These are phyloP conservation scores for Exidia glandulosa DNA, from an alignment of 768 basidiomycete species.

Conservation along the genomic window DNA sequence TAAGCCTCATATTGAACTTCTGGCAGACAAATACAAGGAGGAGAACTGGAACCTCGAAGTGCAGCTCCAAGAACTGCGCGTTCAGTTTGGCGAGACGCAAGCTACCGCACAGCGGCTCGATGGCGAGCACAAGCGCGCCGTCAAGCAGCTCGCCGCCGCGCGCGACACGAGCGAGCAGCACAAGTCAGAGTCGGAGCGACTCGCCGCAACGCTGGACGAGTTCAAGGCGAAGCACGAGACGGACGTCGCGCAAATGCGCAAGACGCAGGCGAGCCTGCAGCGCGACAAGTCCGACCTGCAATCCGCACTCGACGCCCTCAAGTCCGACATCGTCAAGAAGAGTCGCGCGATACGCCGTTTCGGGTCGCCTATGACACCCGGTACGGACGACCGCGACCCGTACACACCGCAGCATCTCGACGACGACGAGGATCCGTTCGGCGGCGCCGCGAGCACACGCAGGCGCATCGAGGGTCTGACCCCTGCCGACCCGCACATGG, in stretches of 20 bases:
- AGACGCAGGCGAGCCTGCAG: slow-evolving; percentile 74
- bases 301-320: slow-evolving; percentile 62
- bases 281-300: slow-evolving; percentile 92
- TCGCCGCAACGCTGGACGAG: slow-evolving; percentile 52
- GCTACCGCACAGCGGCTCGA: slow-evolving; percentile 59
- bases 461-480: slow-evolving; percentile 43
- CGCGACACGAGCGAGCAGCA: slow-evolving; percentile 72
- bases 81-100: slow-evolving; percentile 56
- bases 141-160: slow-evolving; percentile 56
- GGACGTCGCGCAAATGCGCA: slow-evolving; percentile 83
- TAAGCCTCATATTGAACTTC: not conserved
- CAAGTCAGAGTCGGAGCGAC: slow-evolving; percentile 76
- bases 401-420: slow-evolving; percentile 21
- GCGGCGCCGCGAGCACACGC: slow-evolving; percentile 50
- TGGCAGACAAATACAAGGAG: slow-evolving; percentile 85
- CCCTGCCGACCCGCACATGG: slow-evolving; percentile 33
- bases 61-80: slow-evolving; percentile 72
- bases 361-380: slow-evolving; percentile 63
- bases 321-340: slow-evolving; percentile 60
- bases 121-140: slow-evolving; percentile 71
- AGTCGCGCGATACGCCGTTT: slow-evolving; percentile 50
- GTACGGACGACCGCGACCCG: slow-evolving; percentile 18
- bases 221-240: slow-evolving; percentile 89
- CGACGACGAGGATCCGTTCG: slow-evolving; percentile 54
- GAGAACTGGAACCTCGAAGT: slow-evolving; percentile 99